Conservation (phyloP, 2,329 filamentous ascomycete species). For the Xylaria sp. region DNA sequence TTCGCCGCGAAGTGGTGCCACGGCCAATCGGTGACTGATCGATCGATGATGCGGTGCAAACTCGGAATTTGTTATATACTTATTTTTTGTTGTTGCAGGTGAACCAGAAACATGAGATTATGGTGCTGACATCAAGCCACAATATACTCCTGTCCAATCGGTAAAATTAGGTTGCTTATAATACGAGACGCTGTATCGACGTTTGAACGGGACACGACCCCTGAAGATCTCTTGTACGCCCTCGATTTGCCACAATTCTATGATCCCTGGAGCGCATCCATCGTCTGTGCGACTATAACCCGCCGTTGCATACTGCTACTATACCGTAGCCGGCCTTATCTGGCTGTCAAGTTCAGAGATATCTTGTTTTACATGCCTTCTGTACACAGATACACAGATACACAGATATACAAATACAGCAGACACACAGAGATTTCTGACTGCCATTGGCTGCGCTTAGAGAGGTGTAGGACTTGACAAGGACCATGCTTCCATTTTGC, state of each 20-base stretch:
- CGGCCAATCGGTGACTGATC: conserved; percentile 21
- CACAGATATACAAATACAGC: no score
- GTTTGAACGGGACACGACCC: conserved; percentile 23
- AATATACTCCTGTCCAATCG: conserved; percentile 23
- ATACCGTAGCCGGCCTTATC: background rate
- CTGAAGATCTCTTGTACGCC: conserved; percentile 32
- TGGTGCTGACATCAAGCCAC: conserved; percentile 29
- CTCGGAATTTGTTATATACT: conserved; percentile 19
- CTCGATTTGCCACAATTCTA: conserved; percentile 10
- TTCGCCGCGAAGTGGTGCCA: background rate
- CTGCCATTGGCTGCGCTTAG: conserved; percentile 22
- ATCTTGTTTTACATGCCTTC: conserved; percentile 15
- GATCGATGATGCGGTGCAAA: conserved; percentile 13
- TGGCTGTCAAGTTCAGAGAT: background rate
- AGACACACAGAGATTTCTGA: background rate
- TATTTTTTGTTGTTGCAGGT: conserved; percentile 11
- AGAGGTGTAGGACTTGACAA: background rate
- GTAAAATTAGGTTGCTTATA: conserved; percentile 14
- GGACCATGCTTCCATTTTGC: conserved; percentile 13
- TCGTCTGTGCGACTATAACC: conserved; percentile 29
- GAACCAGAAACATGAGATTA: conserved; percentile 19
- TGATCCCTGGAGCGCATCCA: conserved; percentile 31
- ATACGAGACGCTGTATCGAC: conserved; percentile 26
- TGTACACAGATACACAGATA: background rate
- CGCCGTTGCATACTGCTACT: conserved; percentile 21